Conservation (phyloP, 176 grass and related monocot species). For the Carex scoparia region DNA sequence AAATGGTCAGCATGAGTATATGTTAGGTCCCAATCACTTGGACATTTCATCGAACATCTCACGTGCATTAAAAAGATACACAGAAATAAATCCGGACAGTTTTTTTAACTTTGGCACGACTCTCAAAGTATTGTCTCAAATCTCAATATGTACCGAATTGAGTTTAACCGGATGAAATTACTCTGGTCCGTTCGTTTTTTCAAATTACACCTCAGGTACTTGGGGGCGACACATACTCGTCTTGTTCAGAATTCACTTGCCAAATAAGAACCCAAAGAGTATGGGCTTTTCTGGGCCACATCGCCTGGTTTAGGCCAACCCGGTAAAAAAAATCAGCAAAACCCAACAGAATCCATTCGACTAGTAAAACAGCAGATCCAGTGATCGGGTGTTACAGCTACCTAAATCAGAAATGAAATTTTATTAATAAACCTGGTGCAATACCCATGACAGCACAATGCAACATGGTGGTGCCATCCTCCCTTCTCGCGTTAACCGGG, state of each 20-base stretch:
- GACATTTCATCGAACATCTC: background rate
- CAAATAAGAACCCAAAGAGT: background rate
- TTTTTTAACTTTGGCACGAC: no score
- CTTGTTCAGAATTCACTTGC: no score
- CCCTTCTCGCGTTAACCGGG: background rate
- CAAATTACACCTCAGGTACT: no score
- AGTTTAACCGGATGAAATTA: no score
- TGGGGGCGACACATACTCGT: no score
- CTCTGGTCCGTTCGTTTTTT: no score
- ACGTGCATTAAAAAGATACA: background rate
- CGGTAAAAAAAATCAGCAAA: background rate
- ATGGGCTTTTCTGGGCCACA: background rate
- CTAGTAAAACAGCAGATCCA: background rate
- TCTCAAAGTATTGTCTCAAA: no score
- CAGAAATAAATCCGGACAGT: no score
- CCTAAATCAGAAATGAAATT: background rate
- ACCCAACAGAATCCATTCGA: background rate
- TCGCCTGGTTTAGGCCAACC: background rate
- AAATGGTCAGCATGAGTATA: background rate
- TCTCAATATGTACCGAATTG: no score
- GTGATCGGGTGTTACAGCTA: background rate
- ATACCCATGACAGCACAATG: slow-evolving; percentile 33
- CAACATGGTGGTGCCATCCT: slow-evolving; percentile 25
- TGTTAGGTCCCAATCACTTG: background rate
- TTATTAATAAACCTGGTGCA: slow-evolving; percentile 6